These are phyloP conservation scores for Lodderomyces oxycetoniae DNA, from an alignment of 1,139 yeast species.

Conservation along the genomic window DNA sequence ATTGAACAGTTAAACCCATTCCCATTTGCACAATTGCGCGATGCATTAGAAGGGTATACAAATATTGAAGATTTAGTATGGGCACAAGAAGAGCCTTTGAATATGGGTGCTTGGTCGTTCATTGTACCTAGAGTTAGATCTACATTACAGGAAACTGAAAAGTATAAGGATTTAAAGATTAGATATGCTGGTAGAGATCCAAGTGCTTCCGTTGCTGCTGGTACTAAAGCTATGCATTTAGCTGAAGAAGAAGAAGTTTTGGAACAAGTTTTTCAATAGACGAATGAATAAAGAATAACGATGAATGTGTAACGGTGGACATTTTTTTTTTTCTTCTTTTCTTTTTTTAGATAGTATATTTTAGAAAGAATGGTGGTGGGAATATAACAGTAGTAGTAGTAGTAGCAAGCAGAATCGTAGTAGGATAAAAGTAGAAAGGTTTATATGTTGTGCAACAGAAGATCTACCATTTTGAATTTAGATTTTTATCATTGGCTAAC, in stretches of 20 bases:
- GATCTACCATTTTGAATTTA: too few species aligned
- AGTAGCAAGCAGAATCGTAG: too few species aligned
- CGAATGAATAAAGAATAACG: too few species aligned
- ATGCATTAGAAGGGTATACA: slow-evolving; percentile 75
- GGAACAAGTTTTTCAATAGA: slow-evolving; percentile 59
- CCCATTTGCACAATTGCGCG: slow-evolving; percentile 95
- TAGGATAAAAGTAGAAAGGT: too few species aligned
- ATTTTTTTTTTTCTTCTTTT: too few species aligned
- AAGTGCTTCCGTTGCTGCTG: slow-evolving; percentile 97
- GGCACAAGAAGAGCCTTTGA: slow-evolving; percentile 99
- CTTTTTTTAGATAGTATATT: too few species aligned
- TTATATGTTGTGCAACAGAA: too few species aligned
- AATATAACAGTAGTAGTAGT: too few species aligned
- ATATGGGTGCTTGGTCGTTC: slow-evolving; percentile 87
- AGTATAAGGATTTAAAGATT: slow-evolving; percentile 51
- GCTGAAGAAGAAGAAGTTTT: slow-evolving; percentile 89
- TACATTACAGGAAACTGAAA: slow-evolving; percentile 66
- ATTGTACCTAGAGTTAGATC: slow-evolving; percentile 80
- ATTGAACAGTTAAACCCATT: slow-evolving; percentile 97
- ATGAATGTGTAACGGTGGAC: too few species aligned
- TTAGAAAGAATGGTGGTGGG: too few species aligned
- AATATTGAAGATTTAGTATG: slow-evolving; percentile 84
- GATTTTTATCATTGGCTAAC: too few species aligned
- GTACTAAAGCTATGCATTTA: slow-evolving; percentile 81
- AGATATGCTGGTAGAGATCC: slow-evolving; percentile 98